A percentile compares a stretch with the other conserved stretches of the same genome.
Conservation (phyloP, 495 filamentous ascomycete species). For the Cladorrhinum samala region DNA sequence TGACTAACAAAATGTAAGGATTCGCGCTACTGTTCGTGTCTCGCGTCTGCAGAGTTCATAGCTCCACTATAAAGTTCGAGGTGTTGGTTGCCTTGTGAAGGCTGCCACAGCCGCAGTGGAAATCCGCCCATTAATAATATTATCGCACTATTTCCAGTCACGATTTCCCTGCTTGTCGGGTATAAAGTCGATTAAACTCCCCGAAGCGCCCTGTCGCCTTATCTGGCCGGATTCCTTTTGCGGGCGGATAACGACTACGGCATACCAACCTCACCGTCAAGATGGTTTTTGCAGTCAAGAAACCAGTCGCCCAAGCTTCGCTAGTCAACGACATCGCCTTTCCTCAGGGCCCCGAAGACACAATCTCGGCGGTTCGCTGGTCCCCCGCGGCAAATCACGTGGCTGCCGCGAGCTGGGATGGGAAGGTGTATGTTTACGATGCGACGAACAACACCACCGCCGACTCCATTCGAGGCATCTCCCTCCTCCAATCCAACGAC, state of each 20-base stretch:
- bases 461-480: slow-evolving; percentile 60
- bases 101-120: background rate
- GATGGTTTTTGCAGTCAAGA: slow-evolving; percentile 6
- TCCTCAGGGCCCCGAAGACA: slow-evolving; percentile 68
- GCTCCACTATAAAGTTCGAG: background rate
- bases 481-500: slow-evolving; percentile 57
- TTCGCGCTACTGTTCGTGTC: background rate
- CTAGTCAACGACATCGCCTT: slow-evolving; percentile 73
- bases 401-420: slow-evolving; percentile 88
- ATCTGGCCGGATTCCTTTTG: no score
- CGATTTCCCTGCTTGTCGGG: background rate
- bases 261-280: no score
- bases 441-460: slow-evolving; percentile 58
- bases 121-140: no score
- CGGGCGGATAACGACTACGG: no score
- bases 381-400: slow-evolving; percentile 72
- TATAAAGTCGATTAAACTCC: no score
- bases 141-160: no score
- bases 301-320: slow-evolving; percentile 39
- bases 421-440: slow-evolving; percentile 88
- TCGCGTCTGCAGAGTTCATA: background rate
- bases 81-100: background rate
- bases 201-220: no score
- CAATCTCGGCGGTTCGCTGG: slow-evolving; percentile 77
- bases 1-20: background rate